Evolutionary conservation across 129 eudicot species (phyloP).

Genomic region (Apium graveolens): DNA sequence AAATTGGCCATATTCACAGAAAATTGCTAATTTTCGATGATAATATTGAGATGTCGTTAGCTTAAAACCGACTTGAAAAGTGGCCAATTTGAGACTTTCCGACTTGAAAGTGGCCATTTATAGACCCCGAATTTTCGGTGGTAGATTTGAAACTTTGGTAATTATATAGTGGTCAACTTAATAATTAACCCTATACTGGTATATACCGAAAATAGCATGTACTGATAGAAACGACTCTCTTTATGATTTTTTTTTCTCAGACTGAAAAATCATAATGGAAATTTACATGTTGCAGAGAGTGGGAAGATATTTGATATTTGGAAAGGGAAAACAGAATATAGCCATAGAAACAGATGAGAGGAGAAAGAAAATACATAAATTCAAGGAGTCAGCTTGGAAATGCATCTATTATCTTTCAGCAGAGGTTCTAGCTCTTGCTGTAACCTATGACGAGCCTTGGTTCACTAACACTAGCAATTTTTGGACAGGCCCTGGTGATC

Average conservation of each 20-base stretch:
- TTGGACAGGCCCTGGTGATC: conserved; percentile 86
- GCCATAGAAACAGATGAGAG: conserved; percentile 52
- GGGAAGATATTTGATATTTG: conserved; percentile 61
- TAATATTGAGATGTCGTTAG: too few species aligned
- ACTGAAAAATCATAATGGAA: neutral
- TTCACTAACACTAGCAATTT: conserved; percentile 63
- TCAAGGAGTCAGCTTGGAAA: conserved; percentile 97
- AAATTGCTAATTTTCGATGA: too few species aligned
- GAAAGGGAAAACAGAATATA: conserved; percentile 32
- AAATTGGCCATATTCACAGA: too few species aligned
- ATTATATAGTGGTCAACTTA: too few species aligned
- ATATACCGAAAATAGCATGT: neutral
- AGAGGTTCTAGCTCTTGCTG: conserved; percentile 62
- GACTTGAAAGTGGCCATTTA: too few species aligned
- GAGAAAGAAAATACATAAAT: conserved; percentile 60
- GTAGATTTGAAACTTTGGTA: too few species aligned
- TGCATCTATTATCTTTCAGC: conserved; percentile 85
- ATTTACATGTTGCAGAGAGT: conserved; percentile 50
- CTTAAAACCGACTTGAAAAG: too few species aligned
- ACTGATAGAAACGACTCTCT: neutral
- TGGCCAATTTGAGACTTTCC: too few species aligned
- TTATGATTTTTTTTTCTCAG: neutral
- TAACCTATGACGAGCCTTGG: conserved; percentile 89
- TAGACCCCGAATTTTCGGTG: too few species aligned
- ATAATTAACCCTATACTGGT: too few species aligned